Evolutionary conservation across 305 asterid species (phyloP).

Genomic region (Caryopteris hybrid): DNA sequence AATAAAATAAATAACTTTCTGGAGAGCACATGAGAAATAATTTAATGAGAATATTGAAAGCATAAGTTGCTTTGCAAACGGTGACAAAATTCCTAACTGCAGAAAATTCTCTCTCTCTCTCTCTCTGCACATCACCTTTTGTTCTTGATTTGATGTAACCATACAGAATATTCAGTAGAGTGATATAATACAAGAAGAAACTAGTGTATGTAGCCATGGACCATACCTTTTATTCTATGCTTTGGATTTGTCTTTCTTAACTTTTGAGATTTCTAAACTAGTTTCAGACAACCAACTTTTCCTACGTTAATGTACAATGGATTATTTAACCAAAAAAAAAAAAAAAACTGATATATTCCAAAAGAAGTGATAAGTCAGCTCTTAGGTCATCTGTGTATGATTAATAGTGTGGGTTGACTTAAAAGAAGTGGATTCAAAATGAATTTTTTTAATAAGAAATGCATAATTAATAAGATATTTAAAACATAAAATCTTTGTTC

Average conservation of each 20-base stretch:
- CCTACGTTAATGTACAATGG: no score
- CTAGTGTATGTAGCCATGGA: neutral
- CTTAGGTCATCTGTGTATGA: no score
- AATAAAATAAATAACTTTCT: no score
- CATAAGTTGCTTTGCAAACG: conserved; percentile 10
- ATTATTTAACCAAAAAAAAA: no score
- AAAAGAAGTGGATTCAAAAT: no score
- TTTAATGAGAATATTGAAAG: conserved; percentile 7
- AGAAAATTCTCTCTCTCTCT: conserved; percentile 7
- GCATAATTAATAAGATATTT: no score
- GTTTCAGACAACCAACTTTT: neutral
- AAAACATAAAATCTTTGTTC: no score
- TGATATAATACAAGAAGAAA: neutral
- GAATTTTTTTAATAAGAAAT: no score
- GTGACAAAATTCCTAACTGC: conserved; percentile 20
- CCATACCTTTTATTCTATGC: conserved; percentile 8
- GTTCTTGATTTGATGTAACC: conserved; percentile 47
- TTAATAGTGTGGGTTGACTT: no score
- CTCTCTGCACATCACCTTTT: conserved; percentile 23
- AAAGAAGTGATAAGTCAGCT: no score
- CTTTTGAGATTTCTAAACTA: neutral
- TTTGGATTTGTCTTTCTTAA: neutral
- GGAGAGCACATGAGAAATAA: neutral
- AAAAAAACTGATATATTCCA: no score
- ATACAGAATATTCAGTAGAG: neutral